Base-by-base conservation (phyloP, 805 yeast genomes). In the Starmera caribaea region DNA sequence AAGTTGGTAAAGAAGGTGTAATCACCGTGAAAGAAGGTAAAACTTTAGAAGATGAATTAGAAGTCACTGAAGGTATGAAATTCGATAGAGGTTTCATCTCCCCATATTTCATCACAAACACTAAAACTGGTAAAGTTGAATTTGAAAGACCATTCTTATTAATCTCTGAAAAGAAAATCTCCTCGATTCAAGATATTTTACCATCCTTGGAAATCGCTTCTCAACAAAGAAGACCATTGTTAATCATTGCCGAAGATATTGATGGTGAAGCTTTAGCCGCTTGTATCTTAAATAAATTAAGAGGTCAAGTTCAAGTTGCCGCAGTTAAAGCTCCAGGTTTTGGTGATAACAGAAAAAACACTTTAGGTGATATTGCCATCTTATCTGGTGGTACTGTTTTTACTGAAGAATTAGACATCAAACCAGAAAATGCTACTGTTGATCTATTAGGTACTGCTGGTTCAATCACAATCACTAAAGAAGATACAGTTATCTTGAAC, bases 181-280 rank as follows among this genome's bases (percentile, higher is more conserved):
- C 92, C 30, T 74, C 89, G 34, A 81, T 89, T 57, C 92, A 81
- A 66, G 97, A 92, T 61, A 77, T 92, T 44, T 69, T 92, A 46
- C 98, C 98, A 41, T 79, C 96, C 15, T 73, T 92, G 55, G 96
- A 90, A 66, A 71, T 89, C 55, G 86, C 97, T 50, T 89, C 86
- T 74, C 89, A 88, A 69, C 68, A 79, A 50, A 81, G 96, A 70
- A 84, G 95, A 68, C 97, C 98, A 43, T 70, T 92, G 61, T 71
- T 92, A 52, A 85, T 92, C 58, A 66, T 92, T 52, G 95, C 97
- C 45, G 98, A 92, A 71, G 97, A 86, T 57, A 73, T 92, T 45
- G 97, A 90, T 55, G 97, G 97, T 55, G 97, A 92, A 72, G 98
- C 98, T 37, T 74, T 92, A 46, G 97, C 97, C 52, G 97, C 97